phyloP scores from a whole-genome alignment of 495 filamentous ascomycete genomes.

The Pseudoneurospora amorphoporcata region DNA sequence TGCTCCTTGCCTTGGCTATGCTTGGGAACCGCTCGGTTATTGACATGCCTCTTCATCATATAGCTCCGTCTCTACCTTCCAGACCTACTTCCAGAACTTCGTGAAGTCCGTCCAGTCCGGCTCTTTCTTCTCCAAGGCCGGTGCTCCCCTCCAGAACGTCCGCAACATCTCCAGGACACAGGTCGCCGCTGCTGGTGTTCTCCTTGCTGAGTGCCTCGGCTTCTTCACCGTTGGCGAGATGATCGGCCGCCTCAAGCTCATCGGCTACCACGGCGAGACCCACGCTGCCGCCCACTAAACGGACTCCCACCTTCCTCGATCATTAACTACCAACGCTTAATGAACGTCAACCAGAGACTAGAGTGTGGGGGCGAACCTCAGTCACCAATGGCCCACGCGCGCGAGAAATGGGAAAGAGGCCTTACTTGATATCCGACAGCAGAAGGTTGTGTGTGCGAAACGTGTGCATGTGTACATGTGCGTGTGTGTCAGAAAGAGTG shows the following conservation, averaged over 20 bases:
- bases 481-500: neutral
- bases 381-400: neutral
- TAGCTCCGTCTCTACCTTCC: conserved; percentile 71
- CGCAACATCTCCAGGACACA: conserved; percentile 62
- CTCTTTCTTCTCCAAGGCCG: conserved; percentile 27
- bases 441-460: neutral
- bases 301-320: neutral
- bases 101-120: conserved; percentile 54
- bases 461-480: neutral
- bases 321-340: neutral
- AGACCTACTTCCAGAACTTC: conserved; percentile 71
- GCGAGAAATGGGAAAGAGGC: neutral
- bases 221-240: conserved; percentile 99
- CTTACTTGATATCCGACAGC: neutral
- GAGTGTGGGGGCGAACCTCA: neutral
- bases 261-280: conserved; percentile 74
- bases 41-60: conserved; percentile 16
- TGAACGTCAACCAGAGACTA: neutral
- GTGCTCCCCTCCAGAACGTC: conserved; percentile 48
- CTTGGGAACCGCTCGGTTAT: neutral
- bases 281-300: conserved; percentile 43
- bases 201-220: conserved; percentile 77
- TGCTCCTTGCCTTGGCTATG: neutral
- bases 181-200: conserved; percentile 58
- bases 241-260: conserved; percentile 82